Percentiles rank a stretch among this genome's conserved stretches.
Conservation (phyloP, 345 rosid species). For the Syzygium aromaticum region DNA sequence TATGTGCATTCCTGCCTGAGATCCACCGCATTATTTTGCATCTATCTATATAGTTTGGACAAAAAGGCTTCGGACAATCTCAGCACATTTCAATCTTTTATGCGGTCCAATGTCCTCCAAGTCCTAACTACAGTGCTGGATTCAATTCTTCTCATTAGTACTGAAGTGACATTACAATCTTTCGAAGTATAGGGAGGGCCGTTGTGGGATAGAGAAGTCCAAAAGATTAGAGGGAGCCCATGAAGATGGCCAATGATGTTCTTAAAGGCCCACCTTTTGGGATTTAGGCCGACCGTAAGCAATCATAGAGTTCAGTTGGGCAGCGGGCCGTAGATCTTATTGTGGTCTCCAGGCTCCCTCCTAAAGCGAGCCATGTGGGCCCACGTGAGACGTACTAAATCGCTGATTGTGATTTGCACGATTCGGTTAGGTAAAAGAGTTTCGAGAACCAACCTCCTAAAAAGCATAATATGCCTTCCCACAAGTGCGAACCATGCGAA, state of each 20-base stretch:
- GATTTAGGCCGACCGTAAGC: background rate
- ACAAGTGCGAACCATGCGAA: background rate
- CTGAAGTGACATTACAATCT: background rate
- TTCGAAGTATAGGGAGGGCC: background rate
- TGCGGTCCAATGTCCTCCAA: background rate
- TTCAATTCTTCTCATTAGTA: background rate
- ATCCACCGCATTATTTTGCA: background rate
- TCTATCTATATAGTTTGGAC: background rate
- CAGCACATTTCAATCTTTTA: background rate
- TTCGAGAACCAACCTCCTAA: background rate
- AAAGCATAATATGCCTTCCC: background rate
- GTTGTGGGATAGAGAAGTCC: background rate
- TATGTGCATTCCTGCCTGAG: background rate
- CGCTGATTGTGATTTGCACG: background rate
- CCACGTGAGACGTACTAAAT: background rate
- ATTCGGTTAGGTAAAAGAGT: background rate
- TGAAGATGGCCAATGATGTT: background rate
- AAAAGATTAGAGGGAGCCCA: background rate
- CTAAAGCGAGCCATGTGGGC: background rate
- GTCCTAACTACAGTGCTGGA: background rate
- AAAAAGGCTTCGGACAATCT: background rate
- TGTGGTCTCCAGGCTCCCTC: too few relatives aligned
- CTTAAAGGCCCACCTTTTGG: background rate
- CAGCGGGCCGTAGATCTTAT: background rate
- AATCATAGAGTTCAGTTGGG: background rate